Evolutionary conservation across 768 basidiomycete genomes (phyloP).

Genomic region (Lactarius sanguifluus): DNA sequence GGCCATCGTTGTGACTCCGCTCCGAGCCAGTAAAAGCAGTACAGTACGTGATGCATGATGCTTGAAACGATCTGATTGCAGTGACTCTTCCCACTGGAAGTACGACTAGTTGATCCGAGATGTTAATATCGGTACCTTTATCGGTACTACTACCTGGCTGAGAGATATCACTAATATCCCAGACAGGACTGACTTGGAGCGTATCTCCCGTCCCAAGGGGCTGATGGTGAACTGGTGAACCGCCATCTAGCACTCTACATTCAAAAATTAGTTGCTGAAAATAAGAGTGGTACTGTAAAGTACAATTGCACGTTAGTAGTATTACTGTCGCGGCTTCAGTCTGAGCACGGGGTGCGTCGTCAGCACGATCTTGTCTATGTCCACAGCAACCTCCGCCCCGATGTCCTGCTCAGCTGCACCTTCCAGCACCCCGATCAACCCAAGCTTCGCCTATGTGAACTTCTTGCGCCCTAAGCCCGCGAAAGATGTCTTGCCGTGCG

Average conservation of each 20-base stretch:
- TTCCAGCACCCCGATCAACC: constrained; percentile 31
- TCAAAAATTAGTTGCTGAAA: neutral
- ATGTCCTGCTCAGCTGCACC: constrained; percentile 27
- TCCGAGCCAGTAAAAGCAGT: too few relatives aligned
- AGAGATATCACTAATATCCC: too few relatives aligned
- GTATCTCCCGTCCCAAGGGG: too few relatives aligned
- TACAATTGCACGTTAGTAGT: neutral
- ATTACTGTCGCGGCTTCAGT: neutral
- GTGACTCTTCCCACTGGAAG: too few relatives aligned
- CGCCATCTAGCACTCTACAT: neutral
- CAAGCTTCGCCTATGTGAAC: constrained; percentile 35
- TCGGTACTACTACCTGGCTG: too few relatives aligned
- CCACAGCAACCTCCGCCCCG: constrained; percentile 35
- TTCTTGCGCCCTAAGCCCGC: constrained; percentile 22
- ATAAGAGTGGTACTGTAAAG: neutral
- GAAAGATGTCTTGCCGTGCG: constrained; percentile 24
- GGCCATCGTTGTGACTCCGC: too few relatives aligned
- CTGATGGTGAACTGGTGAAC: neutral
- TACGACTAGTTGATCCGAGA: too few relatives aligned
- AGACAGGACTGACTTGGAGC: too few relatives aligned
- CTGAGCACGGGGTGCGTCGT: constrained; percentile 14
- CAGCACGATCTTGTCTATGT: constrained; percentile 34
- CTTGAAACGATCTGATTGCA: too few relatives aligned
- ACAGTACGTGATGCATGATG: too few relatives aligned
- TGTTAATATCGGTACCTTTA: too few relatives aligned